Evolutionary conservation across 2,329 filamentous ascomycete genomes (phyloP).

Genomic region (Colletotrichum sp.): DNA sequence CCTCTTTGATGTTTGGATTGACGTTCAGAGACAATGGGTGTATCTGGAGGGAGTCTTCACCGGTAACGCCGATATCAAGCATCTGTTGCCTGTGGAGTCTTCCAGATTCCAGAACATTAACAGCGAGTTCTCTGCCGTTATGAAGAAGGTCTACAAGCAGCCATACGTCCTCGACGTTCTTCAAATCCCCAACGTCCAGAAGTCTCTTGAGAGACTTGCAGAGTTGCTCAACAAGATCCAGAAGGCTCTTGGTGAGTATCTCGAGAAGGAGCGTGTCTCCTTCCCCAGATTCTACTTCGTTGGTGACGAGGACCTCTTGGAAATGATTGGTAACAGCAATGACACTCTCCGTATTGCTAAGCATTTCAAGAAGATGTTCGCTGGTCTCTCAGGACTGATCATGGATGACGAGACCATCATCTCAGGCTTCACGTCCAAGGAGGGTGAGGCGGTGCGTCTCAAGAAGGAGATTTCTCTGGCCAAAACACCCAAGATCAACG

Average conservation of each 20-base stretch:
- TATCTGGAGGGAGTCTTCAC: slow-evolving; percentile 99
- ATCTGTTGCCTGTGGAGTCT: slow-evolving; percentile 93
- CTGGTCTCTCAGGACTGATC: slow-evolving; percentile 86
- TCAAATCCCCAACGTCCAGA: slow-evolving; percentile 93
- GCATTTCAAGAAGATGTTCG: slow-evolving; percentile 99
- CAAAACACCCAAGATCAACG: slow-evolving; percentile 96
- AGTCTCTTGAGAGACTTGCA: slow-evolving; percentile 93
- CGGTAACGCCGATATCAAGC: slow-evolving; percentile 98
- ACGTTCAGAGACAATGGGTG: slow-evolving; percentile 99
- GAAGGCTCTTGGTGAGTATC: slow-evolving; percentile 96
- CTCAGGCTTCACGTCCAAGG: slow-evolving; percentile 91
- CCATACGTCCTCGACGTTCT: slow-evolving; percentile 96
- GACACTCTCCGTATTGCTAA: slow-evolving; percentile 96
- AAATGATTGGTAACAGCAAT: slow-evolving; percentile 99
- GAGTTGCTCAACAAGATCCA: slow-evolving; percentile 99
- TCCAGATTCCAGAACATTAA: slow-evolving; percentile 99
- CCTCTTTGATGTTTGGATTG: slow-evolving; percentile 99
- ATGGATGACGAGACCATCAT: slow-evolving; percentile 93
- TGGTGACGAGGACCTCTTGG: slow-evolving; percentile 94
- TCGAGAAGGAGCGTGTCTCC: slow-evolving; percentile 95
- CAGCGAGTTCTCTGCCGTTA: slow-evolving; percentile 96
- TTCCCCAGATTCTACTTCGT: slow-evolving; percentile 99
- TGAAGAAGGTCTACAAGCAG: slow-evolving; percentile 99
- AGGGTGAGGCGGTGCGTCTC: slow-evolving; percentile 85
- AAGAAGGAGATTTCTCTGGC: slow-evolving; percentile 91